These are phyloP conservation scores for Boletus fagicola DNA, from an alignment of 768 basidiomycete genomes.

Conservation along the genomic window DNA sequence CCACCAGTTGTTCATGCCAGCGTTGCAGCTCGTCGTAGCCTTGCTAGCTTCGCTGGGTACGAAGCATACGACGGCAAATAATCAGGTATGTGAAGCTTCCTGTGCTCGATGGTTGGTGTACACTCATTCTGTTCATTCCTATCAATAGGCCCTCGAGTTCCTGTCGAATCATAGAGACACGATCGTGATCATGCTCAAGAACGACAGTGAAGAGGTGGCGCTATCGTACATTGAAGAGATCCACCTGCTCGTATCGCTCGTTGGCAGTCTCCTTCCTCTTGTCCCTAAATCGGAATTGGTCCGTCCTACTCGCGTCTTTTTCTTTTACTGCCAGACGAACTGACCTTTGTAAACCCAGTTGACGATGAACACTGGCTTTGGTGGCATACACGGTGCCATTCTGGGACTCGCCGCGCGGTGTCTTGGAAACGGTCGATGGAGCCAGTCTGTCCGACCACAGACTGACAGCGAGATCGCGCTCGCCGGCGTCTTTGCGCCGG, in stretches of 20 bases:
- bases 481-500: slow-evolving; percentile 53
- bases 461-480: slow-evolving; percentile 64
- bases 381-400: slow-evolving; percentile 79
- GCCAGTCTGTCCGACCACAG: slow-evolving; percentile 55
- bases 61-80: too few relatives aligned
- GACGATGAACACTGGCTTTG: slow-evolving; percentile 75
- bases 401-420: slow-evolving; percentile 71
- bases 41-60: too few relatives aligned
- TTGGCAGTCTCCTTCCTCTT: slow-evolving; percentile 63
- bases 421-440: slow-evolving; percentile 60
- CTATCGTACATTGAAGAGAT: slow-evolving; percentile 74
- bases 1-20: too few relatives aligned
- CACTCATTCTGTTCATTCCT: too few relatives aligned
- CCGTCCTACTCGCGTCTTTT: slow-evolving; percentile 26
- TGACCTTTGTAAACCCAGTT: slow-evolving; percentile 34
- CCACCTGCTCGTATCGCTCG: slow-evolving; percentile 72
- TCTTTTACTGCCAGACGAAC: not conserved
- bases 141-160: slow-evolving; percentile 55
- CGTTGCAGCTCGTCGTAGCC: too few relatives aligned
- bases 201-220: slow-evolving; percentile 60
- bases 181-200: slow-evolving; percentile 77
- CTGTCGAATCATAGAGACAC: slow-evolving; percentile 81
- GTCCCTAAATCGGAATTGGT: slow-evolving; percentile 81
- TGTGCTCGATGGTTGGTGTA: too few relatives aligned
- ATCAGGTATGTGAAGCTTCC: too few relatives aligned